Conservation (phyloP, 768 basidiomycete species). For the Imleria badia region DNA sequence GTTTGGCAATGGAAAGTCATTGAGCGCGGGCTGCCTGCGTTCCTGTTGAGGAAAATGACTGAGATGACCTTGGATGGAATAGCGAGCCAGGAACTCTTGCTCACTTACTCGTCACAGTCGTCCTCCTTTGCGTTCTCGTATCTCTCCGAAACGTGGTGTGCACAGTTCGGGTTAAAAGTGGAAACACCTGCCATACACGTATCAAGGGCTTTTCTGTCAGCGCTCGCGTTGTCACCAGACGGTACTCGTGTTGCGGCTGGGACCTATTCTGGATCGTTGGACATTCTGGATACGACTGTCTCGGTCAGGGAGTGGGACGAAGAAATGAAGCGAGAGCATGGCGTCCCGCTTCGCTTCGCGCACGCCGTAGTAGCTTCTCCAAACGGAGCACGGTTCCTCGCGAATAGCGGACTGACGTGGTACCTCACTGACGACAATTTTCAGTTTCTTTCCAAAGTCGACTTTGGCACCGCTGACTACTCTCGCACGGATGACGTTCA, state of each 20-base stretch:
- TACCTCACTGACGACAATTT: neutral
- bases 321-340: neutral
- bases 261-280: neutral
- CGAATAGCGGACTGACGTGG: neutral
- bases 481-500: neutral
- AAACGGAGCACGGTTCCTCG: conserved; percentile 8
- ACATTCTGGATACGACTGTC: conserved; percentile 10
- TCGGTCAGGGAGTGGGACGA: conserved; percentile 9
- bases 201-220: neutral
- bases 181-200: neutral
- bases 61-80: neutral
- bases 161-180: neutral
- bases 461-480: conserved; percentile 1
- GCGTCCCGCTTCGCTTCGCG: neutral
- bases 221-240: conserved; percentile 19
- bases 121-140: conserved; percentile 5
- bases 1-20: conserved; percentile 4
- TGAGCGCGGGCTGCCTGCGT: neutral
- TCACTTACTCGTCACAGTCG: conserved; percentile 1
- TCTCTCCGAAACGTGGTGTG: neutral
- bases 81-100: neutral
- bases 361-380: conserved; percentile 1
- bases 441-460: conserved; percentile 4
- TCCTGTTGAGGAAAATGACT: neutral
- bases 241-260: conserved; percentile 15